A percentile compares a stretch with the other conserved stretches of the same genome.
Evolutionary conservation across 192 early-diverging fungal genomes (phyloP).

Genomic region (Jimgerdemannia flammicorona): DNA sequence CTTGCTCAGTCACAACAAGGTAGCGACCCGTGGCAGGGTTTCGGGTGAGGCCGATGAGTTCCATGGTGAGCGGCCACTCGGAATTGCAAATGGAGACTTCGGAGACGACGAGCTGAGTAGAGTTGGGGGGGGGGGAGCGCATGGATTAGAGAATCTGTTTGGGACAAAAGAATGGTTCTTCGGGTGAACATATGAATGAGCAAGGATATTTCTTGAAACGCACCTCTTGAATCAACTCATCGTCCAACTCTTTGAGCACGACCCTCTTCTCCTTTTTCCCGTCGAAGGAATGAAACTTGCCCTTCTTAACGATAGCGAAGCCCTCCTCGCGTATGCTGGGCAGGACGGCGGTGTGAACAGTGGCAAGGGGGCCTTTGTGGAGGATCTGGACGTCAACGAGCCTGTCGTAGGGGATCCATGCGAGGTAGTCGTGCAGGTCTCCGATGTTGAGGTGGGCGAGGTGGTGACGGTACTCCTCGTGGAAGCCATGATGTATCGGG

Average conservation of each 20-base stretch:
- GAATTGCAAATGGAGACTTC: neutral
- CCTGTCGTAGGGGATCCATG: neutral
- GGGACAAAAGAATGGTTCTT: too few species aligned
- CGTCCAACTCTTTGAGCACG: neutral
- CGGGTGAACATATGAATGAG: too few species aligned
- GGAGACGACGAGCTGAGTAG: neutral
- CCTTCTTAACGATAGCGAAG: neutral
- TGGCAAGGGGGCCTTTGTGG: neutral
- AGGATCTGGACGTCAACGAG: neutral
- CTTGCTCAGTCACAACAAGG: neutral
- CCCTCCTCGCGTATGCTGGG: neutral
- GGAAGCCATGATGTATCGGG: neutral
- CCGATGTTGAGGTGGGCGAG: neutral
- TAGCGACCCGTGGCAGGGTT: neutral
- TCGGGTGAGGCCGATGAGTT: neutral
- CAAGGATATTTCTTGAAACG: too few species aligned
- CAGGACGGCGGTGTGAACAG: neutral
- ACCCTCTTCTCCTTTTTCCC: neutral
- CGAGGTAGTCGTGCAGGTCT: neutral
- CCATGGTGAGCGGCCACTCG: neutral
- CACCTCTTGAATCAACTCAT: neutral
- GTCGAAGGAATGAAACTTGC: neutral
- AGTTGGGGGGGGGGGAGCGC: neutral
- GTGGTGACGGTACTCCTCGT: neutral
- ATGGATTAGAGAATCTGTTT: neutral